phyloP scores from a whole-genome alignment of 352 stramenopile genomes.

The Nothophytophthora sp. region DNA sequence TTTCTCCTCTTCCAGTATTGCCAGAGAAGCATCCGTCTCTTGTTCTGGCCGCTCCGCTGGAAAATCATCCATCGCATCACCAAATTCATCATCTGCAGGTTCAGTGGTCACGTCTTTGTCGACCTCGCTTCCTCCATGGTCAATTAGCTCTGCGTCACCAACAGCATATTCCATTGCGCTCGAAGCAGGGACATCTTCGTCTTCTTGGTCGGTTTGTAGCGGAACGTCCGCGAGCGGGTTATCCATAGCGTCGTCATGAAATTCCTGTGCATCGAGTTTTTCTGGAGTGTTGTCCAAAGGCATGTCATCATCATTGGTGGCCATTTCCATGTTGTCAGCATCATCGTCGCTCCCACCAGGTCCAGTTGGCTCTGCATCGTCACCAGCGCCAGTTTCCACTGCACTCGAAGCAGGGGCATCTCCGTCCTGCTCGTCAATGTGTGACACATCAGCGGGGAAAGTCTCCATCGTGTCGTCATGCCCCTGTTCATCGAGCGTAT shows the following conservation, averaged over 20 bases:
- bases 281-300: too few relatives aligned
- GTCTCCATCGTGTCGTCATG: too few relatives aligned
- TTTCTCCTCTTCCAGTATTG: too few relatives aligned
- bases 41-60: constrained; percentile 12
- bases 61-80: constrained; percentile 31
- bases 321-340: background rate
- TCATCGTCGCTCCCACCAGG: background rate
- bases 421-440: constrained; percentile 1
- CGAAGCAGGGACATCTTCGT: too few relatives aligned
- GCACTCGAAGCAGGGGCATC: background rate
- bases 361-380: background rate
- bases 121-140: constrained; percentile 19
- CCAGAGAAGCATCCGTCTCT: background rate
- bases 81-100: constrained; percentile 25
- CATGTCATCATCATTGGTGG: too few relatives aligned
- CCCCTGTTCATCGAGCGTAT: too few relatives aligned
- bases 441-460: background rate
- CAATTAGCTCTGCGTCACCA: too few relatives aligned
- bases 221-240: too few relatives aligned
- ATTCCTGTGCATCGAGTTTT: background rate
- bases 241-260: too few relatives aligned
- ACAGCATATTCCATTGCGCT: too few relatives aligned
- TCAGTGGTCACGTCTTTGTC: constrained; percentile 25
- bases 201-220: too few relatives aligned
- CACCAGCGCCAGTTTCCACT: background rate